A percentile compares a stretch with the other conserved stretches of the same genome.
phyloP scores from a whole-genome alignment of 352 stramenopile species.

The Phytopythium sindhum region DNA sequence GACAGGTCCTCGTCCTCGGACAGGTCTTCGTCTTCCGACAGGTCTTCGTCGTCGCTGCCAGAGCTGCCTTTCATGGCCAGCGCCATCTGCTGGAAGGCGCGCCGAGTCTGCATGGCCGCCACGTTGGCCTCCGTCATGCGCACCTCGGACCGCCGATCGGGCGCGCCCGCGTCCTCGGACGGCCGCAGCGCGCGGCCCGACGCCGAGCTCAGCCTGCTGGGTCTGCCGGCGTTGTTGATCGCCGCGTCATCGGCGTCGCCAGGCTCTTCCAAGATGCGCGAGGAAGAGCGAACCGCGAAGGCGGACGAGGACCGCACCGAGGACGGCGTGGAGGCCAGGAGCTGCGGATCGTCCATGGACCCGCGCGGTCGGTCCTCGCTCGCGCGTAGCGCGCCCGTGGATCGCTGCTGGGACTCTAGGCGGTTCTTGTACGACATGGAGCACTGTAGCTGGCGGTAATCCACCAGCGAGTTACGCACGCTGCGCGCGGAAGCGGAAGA shows the following conservation, averaged over 20 bases:
- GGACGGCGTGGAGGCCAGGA: constrained; percentile 5
- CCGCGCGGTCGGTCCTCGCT: constrained; percentile 5
- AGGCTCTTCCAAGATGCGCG: background rate
- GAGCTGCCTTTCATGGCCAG: constrained; percentile 36
- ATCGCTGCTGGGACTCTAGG: constrained; percentile 19
- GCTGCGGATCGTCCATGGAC: constrained; percentile 3
- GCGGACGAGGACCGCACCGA: background rate
- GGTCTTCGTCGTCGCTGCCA: constrained; percentile 58
- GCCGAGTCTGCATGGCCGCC: constrained; percentile 69
- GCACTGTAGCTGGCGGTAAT: constrained; percentile 75
- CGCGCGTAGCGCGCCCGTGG: constrained; percentile 25
- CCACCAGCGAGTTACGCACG: constrained; percentile 49
- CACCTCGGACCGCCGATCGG: constrained; percentile 13
- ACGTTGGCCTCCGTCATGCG: constrained; percentile 64
- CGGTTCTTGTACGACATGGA: constrained; percentile 89
- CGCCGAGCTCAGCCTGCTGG: too few relatives aligned
- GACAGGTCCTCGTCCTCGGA: constrained; percentile 18
- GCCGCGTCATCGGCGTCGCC: background rate
- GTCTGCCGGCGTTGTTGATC: too few relatives aligned
- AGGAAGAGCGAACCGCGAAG: constrained; percentile 3
- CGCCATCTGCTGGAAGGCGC: constrained; percentile 83
- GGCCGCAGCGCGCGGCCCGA: background rate
- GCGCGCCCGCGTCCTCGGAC: constrained; percentile 5
- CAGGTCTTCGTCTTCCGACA: constrained; percentile 33
- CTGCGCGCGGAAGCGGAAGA: background rate